Base-by-base conservation (phyloP, 495 filamentous ascomycete species). In the Penicillium argentinense region DNA sequence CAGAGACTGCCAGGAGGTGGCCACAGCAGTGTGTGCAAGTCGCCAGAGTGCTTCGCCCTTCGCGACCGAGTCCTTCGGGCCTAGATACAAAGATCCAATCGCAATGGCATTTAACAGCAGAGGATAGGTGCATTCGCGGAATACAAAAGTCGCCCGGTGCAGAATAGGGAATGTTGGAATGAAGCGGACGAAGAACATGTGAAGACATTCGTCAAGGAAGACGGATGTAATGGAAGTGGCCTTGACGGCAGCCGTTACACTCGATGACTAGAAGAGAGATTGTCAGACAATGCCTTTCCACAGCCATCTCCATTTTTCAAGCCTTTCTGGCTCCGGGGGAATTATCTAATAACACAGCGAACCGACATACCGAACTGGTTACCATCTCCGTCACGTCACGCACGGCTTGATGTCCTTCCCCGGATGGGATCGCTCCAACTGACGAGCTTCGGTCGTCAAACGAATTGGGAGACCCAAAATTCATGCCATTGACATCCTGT, bases 121-220 rank as follows among this genome's bases (percentile, higher is more conserved):
- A 7, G 74, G 62, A 42, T 74, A 70, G 6, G 69, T 71, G 52
- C 72, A 76, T 45, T 77, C 74, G 26, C 72, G 66, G 37, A 76
- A 76, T 2, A 75, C 65, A 34, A 77, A 77, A 1, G 73, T 77
- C 9, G 71, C 64, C 53, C 67, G 59, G 51, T 77, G 74, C 12
- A 77, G 51, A 17, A 77, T 62, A 4, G 74, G 74, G 21, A 77
- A 77, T 2, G 71, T 75, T 4, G 73, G 71, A 13, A 76, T 75
- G 43, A 76, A 76, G 9, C 69, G 63, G 9, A 66, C 69, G 38
- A 76, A 76, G 62, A 76, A 76, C 70, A 76, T 74, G 42, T 76
- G 73, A 5, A 76, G 47, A 43, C 73, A 74, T 44, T 75, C 70
- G 39, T 76, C 73, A 4, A 76, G 56, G 24, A 76, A 75, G 14